Base-by-base conservation (phyloP, 495 filamentous ascomycete genomes). In the Hypoxylon rickii region DNA sequence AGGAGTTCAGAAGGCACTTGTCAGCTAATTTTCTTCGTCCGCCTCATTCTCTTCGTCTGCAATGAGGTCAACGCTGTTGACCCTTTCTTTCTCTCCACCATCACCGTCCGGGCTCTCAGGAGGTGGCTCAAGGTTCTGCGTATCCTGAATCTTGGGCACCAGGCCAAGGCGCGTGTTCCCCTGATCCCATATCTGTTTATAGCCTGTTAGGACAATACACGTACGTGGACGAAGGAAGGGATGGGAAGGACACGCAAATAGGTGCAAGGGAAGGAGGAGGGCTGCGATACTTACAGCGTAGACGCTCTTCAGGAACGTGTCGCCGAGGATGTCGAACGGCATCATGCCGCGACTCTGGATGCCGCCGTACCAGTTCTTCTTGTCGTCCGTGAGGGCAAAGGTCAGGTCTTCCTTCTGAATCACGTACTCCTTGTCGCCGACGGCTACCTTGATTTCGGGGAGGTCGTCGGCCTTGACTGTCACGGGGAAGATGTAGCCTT, bases 331-430 rank as follows among this genome's bases (percentile, higher is more conserved):
- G 66, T 93, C 87, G 55, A 90, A 86, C 7, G 75, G 69, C 72
- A 83, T 76, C 46, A 71, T 66, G 10, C 89, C 89, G 29, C 88
- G 77, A 13, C 81, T 85, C 74, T 93, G 89, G 36, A 93, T 85
- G 5, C 87, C 87, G 11, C 88, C 89, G 66, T 89, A 93, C 53
- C 81, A 76, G 67, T 81, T 79, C 12, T 65, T 50, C 26, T 80
- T 82, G 29, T 80, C 69, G 31, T 81, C 83, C 3, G 81, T 83
- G 29, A 77, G 71, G 3, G 84, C 82, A 54, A 90, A 90, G 2
- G 79, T 78, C 6, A 91, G 67, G 61, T 89, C 86, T 58, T 88
- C 83, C 69, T 89, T 89, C 69, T 89, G 86, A 34, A 93, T 75
- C 17, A 73, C 64, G 64, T 89, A 89, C 50, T 86, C 76, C 50